These are phyloP conservation scores for Lasiosphaeria ovina DNA, from an alignment of 495 filamentous ascomycete species.

Conservation along the genomic window DNA sequence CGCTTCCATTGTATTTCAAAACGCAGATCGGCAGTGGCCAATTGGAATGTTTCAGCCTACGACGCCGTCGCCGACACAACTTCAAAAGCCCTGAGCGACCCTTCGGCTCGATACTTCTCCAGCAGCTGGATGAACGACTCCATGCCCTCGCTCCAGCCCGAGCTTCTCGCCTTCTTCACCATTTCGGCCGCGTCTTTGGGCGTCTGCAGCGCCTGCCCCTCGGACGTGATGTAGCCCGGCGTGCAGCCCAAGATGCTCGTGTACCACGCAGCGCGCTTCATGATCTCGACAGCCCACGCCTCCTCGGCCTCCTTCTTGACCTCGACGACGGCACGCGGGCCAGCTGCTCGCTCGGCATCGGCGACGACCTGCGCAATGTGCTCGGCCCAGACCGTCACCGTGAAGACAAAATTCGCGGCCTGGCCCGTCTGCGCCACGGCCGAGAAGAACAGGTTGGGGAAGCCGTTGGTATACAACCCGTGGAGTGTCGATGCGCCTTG, in stretches of 20 bases:
- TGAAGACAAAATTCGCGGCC: constrained; percentile 42
- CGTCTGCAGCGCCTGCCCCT: constrained; percentile 35
- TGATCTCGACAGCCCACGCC: constrained; percentile 45
- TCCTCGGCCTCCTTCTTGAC: constrained; percentile 43
- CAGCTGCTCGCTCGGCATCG: constrained; percentile 36
- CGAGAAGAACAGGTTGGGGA: constrained; percentile 55
- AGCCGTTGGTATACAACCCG: constrained; percentile 42
- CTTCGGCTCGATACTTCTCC: constrained; percentile 35
- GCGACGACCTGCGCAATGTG: constrained; percentile 49
- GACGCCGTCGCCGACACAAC: constrained; percentile 8
- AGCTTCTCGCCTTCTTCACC: constrained; percentile 27
- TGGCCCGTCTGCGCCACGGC: constrained; percentile 39
- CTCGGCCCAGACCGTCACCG: constrained; percentile 37
- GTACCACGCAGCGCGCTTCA: constrained; percentile 39
- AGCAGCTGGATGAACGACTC: constrained; percentile 24
- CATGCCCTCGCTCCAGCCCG: constrained; percentile 28
- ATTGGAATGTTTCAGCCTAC: too few relatives aligned
- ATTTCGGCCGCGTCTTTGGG: constrained; percentile 26
- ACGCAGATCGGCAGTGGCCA: too few relatives aligned
- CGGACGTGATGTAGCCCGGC: constrained; percentile 54
- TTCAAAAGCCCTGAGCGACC: constrained; percentile 26
- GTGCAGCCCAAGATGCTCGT: constrained; percentile 49
- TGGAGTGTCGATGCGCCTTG: constrained; percentile 45
- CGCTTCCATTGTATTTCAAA: too few relatives aligned
- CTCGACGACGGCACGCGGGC: constrained; percentile 38